Percentiles rank a stretch among this genome's conserved stretches.
Conservation (phyloP, 192 early-diverging fungal genomes). For the Entomortierella lignicola region DNA sequence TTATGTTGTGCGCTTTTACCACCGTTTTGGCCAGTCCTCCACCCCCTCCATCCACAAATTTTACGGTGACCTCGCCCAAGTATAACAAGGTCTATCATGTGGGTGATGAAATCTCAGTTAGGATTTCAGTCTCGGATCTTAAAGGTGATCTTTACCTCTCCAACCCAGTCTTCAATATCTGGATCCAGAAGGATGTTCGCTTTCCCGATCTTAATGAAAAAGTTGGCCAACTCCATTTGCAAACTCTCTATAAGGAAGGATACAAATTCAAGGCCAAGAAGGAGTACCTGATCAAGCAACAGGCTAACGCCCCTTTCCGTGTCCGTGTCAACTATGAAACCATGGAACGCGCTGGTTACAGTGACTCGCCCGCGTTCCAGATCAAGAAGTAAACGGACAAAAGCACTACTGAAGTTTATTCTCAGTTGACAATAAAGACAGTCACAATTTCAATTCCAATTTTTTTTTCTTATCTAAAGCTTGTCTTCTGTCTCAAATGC, state of each 20-base stretch:
- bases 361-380: constrained; percentile 10
- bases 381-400: not conserved
- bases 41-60: not conserved
- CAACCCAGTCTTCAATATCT: constrained; percentile 15
- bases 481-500: too few relatives aligned
- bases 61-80: constrained; percentile 4
- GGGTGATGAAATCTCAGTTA: constrained; percentile 13
- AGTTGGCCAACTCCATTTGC: not conserved
- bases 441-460: too few relatives aligned
- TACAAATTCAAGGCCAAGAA: constrained; percentile 24
- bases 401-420: too few relatives aligned
- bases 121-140: constrained; percentile 1
- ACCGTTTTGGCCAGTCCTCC: constrained; percentile 6
- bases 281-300: constrained; percentile 28
- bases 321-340: constrained; percentile 14
- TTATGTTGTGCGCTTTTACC: constrained; percentile 15
- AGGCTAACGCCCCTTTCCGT: constrained; percentile 14
- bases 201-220: constrained; percentile 15
- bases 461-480: too few relatives aligned
- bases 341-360: not conserved
- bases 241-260: constrained; percentile 1
- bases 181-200: constrained; percentile 26
- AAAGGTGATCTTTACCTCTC: constrained; percentile 16
- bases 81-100: constrained; percentile 16
- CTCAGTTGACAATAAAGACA: too few relatives aligned